These are phyloP conservation scores for Papiliotrema laurentii DNA, from an alignment of 1,284 basidiomycete species.

Conservation along the genomic window DNA sequence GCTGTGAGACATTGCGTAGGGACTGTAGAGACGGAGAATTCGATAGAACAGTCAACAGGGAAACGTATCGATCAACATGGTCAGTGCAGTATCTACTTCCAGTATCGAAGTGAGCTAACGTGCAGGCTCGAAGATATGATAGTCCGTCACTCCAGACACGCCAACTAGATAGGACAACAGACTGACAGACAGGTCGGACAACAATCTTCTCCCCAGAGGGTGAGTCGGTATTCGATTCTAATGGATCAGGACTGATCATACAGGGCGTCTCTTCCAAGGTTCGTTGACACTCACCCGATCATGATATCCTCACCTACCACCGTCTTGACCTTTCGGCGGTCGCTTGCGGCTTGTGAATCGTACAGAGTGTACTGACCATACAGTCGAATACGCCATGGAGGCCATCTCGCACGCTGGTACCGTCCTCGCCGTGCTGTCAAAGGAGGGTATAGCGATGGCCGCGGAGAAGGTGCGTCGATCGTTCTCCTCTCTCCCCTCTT, in stretches of 20 bases:
- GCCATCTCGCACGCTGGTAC: slow-evolving; percentile 96
- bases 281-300: slow-evolving; percentile 29
- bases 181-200: slow-evolving; percentile 54
- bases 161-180: neutral
- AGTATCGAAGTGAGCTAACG: slow-evolving; percentile 9
- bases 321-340: neutral
- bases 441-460: slow-evolving; percentile 93
- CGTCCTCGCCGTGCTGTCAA: slow-evolving; percentile 88
- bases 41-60: neutral
- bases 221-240: slow-evolving; percentile 44
- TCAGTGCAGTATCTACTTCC: slow-evolving; percentile 14
- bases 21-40: neutral
- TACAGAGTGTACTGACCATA: slow-evolving; percentile 5
- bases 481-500: neutral
- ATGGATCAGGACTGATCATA: slow-evolving; percentile 16
- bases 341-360: neutral
- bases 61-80: slow-evolving; percentile 24
- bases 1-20: neutral
- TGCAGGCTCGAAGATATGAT: slow-evolving; percentile 80
- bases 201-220: slow-evolving; percentile 96
- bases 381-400: slow-evolving; percentile 99
- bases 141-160: slow-evolving; percentile 55
- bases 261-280: slow-evolving; percentile 89
- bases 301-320: neutral
- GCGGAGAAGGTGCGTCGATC: slow-evolving; percentile 72